Percentiles rank a stretch among this genome's conserved stretches.
phyloP scores from a whole-genome alignment of 2,329 filamentous ascomycete genomes.

The Colletotrichum plurivorum region DNA sequence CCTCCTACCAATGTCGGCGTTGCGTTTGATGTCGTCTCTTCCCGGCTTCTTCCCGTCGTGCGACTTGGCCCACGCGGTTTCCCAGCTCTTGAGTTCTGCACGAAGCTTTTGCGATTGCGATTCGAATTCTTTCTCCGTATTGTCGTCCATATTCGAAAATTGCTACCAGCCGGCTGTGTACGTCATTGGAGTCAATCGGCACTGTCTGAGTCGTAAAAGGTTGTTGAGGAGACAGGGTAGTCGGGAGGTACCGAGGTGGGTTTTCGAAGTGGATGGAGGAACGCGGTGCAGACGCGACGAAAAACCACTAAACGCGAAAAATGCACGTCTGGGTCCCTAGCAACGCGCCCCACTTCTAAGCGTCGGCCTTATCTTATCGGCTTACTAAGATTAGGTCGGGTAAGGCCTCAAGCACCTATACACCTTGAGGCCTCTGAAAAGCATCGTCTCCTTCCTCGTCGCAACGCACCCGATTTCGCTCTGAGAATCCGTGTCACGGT shows the following conservation, averaged over 20 bases:
- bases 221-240: constrained; percentile 10
- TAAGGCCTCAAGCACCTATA: neutral
- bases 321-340: neutral
- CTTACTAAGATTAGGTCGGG: neutral
- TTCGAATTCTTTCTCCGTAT: constrained; percentile 61
- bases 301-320: constrained; percentile 38
- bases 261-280: constrained; percentile 14
- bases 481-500: constrained; percentile 5
- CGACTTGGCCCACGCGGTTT: constrained; percentile 73
- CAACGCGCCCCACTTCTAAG: neutral
- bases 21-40: constrained; percentile 82
- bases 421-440: too few species aligned
- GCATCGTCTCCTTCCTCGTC: neutral
- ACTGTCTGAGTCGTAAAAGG: neutral
- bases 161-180: neutral
- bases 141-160: constrained; percentile 60
- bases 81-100: constrained; percentile 81
- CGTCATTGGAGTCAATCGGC: constrained; percentile 26
- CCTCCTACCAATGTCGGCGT: constrained; percentile 76
- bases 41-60: constrained; percentile 78
- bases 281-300: constrained; percentile 34
- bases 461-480: neutral
- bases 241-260: constrained; percentile 14
- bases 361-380: constrained; percentile 19
- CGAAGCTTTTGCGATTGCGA: constrained; percentile 69